Base-by-base conservation (phyloP, 306 rosid species). In the Castanea mollissima region DNA sequence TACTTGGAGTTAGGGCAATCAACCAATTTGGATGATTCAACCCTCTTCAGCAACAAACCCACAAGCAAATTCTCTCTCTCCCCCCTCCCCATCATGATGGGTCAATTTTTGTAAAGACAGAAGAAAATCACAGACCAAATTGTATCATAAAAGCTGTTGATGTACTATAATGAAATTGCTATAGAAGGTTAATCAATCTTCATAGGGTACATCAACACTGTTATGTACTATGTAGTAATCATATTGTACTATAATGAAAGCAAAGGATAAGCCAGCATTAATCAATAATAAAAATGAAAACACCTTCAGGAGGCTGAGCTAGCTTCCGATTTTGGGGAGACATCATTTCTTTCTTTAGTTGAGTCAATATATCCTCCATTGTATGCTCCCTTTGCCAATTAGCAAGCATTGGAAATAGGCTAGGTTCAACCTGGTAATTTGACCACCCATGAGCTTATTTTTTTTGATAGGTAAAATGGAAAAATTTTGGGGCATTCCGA, bases 281-380 rank as follows among this genome's bases (percentile, higher is more conserved):
- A 57, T 32, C 41, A 55, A 83, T 64, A 14, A 59, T 25, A 51
- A 74, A 77, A 76, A 71, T 20, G 32, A 23, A 79, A 90, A 34
- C 62, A 93, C 98, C 98, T 91, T 95, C 99, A 60, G 93, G 91
- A 76, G 98, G 98, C 87, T 95, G 99, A 83, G 91, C 81, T 79
- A 92, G 90, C 90, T 84, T 95, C 84, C 98, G 89, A 83, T 95
- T 95, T 80, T 95, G 99, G 58, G 99, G 97, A 73, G 94, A 91
- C 77, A 58, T 81, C 99, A 95, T 95, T 59, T 95, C 99, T 88
- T 95, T 95, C 93, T 95, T 95, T 92, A 95, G 79, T 76, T 91
- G 99, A 79, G 91, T 73, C 84, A 95, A 87, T 81, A 90, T 76
- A 80, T 90, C 97, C 87, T 95, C 99, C 99, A 95, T 90, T 57